A percentile compares a stretch with the other conserved stretches of the same genome.
Evolutionary conservation across 345 rosid genomes (phyloP).

Genomic region (Melaleuca alternifolia): DNA sequence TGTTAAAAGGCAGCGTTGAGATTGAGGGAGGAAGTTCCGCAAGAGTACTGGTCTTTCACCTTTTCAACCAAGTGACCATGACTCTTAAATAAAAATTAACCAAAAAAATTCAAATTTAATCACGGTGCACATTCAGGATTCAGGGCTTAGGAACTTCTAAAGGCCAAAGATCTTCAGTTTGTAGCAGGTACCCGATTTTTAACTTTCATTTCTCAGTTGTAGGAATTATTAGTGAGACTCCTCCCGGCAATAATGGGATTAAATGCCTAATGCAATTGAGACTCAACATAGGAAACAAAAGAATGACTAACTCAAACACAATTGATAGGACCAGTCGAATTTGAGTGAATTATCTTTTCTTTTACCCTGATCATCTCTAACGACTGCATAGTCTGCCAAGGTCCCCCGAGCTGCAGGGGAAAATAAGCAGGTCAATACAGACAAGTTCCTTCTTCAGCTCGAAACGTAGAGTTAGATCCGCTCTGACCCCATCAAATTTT

Average conservation of each 20-base stretch:
- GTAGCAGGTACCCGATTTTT: background rate
- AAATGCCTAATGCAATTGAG: background rate
- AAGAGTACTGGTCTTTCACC: too few species aligned
- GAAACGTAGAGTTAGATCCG: background rate
- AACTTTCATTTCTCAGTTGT: background rate
- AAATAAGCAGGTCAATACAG: background rate
- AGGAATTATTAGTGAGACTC: background rate
- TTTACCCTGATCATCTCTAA: background rate
- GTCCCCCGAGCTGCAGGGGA: background rate
- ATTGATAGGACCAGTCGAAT: background rate
- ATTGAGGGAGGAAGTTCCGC: too few species aligned
- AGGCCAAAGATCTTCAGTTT: background rate
- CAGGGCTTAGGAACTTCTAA: background rate
- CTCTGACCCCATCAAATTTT: too few species aligned
- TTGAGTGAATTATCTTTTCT: background rate
- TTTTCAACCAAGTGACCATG: too few species aligned
- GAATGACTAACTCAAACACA: background rate
- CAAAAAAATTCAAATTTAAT: too few species aligned
- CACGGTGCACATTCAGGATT: background rate
- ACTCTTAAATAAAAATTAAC: too few species aligned
- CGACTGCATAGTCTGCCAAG: background rate
- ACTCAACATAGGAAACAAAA: background rate
- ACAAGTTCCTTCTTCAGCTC: too few species aligned
- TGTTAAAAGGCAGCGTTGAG: too few species aligned
- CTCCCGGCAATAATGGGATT: background rate